phyloP scores from a whole-genome alignment of 495 filamentous ascomycete genomes.

The Aspergillus carlsbadensis region DNA sequence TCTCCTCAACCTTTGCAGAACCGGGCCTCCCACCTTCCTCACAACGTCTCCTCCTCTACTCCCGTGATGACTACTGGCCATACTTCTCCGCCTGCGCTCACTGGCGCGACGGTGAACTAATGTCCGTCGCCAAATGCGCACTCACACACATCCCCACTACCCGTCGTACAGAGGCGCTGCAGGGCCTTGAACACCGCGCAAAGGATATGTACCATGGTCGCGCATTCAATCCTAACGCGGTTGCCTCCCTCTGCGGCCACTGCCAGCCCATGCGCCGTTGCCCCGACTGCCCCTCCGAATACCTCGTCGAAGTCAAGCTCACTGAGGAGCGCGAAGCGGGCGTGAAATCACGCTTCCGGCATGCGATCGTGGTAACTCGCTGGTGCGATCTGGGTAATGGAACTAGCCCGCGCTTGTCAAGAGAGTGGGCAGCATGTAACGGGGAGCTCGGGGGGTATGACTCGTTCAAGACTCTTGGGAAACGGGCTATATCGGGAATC shows the following conservation, averaged over 20 bases:
- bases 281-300: constrained; percentile 60
- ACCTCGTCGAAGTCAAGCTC: constrained; percentile 56
- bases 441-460: constrained; percentile 46
- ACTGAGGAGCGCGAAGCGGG: constrained; percentile 42
- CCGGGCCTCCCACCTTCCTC: constrained; percentile 41
- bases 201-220: constrained; percentile 36
- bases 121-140: constrained; percentile 58
- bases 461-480: constrained; percentile 49
- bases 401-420: constrained; percentile 30
- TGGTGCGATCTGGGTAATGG: constrained; percentile 61
- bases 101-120: constrained; percentile 59
- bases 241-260: constrained; percentile 48
- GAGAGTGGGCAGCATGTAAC: constrained; percentile 53
- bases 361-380: constrained; percentile 57
- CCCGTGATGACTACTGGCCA: constrained; percentile 57
- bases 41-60: constrained; percentile 53
- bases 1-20: constrained; percentile 43
- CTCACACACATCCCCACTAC: constrained; percentile 52
- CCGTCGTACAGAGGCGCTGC: constrained; percentile 36
- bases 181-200: constrained; percentile 39
- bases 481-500: constrained; percentile 53
- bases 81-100: constrained; percentile 60
- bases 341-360: constrained; percentile 43
- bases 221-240: constrained; percentile 41
- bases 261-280: constrained; percentile 58